Conservation (phyloP, 371 early-diverging fungal genomes). For the Chytridium lagenaria region DNA sequence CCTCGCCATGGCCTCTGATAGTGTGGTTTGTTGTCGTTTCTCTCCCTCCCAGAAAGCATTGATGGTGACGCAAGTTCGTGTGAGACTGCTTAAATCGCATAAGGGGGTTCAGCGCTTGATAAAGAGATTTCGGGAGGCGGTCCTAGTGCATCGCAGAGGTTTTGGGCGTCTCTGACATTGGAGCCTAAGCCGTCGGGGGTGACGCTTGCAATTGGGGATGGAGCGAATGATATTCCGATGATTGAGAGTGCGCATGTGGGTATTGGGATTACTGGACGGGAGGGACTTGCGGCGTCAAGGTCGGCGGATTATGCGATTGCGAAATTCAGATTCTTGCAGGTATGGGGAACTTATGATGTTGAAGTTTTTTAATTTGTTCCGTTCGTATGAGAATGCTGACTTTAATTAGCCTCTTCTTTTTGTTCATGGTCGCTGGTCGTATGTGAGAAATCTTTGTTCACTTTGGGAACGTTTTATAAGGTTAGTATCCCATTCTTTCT, state of each 20-base stretch:
- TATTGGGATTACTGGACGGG: slow-evolving; percentile 95
- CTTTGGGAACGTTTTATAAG: too few relatives aligned
- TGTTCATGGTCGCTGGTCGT: slow-evolving; percentile 95
- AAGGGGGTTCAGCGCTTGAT: slow-evolving; percentile 3
- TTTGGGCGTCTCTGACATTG: slow-evolving; percentile 8
- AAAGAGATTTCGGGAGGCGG: neutral
- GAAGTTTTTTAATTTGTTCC: neutral
- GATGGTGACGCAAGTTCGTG: slow-evolving; percentile 87
- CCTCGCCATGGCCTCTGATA: slow-evolving; percentile 52
- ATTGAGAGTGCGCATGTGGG: slow-evolving; percentile 96
- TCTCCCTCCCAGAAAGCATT: slow-evolving; percentile 99
- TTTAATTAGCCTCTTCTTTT: slow-evolving; percentile 75
- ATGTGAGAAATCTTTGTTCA: slow-evolving; percentile 84
- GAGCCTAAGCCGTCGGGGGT: slow-evolving; percentile 30
- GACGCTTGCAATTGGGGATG: slow-evolving; percentile 78
- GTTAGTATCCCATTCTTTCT: too few relatives aligned
- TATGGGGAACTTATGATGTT: neutral
- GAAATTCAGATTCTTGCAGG: slow-evolving; percentile 82
- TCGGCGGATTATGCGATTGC: slow-evolving; percentile 96
- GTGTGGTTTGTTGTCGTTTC: slow-evolving; percentile 97
- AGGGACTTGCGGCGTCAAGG: slow-evolving; percentile 96
- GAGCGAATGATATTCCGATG: slow-evolving; percentile 99
- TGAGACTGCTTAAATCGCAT: slow-evolving; percentile 47
- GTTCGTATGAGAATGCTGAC: neutral
- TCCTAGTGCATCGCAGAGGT: neutral